Base-by-base conservation (phyloP, 768 basidiomycete genomes). In the Kwoniella bestiolae region DNA sequence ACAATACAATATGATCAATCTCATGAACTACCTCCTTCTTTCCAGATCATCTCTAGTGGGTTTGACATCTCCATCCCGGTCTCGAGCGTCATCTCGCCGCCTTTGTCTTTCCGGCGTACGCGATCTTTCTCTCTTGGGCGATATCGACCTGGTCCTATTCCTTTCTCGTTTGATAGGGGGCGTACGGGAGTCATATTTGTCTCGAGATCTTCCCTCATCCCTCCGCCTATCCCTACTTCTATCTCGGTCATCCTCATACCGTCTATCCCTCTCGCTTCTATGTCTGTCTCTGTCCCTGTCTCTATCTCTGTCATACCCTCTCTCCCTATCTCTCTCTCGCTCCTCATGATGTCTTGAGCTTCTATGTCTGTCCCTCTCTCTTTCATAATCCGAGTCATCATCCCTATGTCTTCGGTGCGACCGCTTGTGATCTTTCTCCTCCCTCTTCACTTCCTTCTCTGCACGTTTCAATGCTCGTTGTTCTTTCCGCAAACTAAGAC, bases 391-490 rank as follows among this genome's bases (percentile, higher is more conserved):
- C 14, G 38, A 47, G 29, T 47, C 56, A 11, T 52, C 32, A 46
- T 60, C 69, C 8, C 44, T n/a, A 41, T 57, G 45, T 53, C 60
- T 57, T 12, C 52, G 55, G 31, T 67, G 63, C 44, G 57, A 41
- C 49, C 70, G 32, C 28, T 65, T 63, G 45, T 67, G 58, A 12
- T 69, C 71, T 56, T 68, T 73, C 47, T 75, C 67, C 57, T 77
- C 76, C 25, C 70, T n/a, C 38, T 70, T 47, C 9, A 76, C 44
- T 47, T 76, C 72, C 38, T 69, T 67, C 53, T 80, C 78, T 7
- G 70, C 72, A 23, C 70, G 65, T 44, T 72, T 74, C 41, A 78
- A 35, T 23, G 71, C 78, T 56, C 77, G 63, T 32, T 75, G 71
- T 50, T 79, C 78, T 47, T 70, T 72, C 28, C 77, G 65, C 9